Evolutionary conservation across 352 stramenopile genomes (phyloP).

Genomic region (Phytophthora boehmeriae): DNA sequence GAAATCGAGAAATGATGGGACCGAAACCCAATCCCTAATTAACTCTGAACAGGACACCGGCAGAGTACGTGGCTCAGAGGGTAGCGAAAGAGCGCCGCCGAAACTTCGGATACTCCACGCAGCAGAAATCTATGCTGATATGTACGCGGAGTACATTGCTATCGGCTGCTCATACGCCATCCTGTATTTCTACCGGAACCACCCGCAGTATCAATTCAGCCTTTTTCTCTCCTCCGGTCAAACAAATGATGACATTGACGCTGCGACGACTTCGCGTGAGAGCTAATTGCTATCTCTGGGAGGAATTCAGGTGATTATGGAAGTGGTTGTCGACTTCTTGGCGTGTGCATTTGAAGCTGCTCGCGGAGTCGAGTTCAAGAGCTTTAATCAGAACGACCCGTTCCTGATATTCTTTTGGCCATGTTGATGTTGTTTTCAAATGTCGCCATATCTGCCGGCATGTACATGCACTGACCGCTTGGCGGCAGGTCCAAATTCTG

Average conservation of each 20-base stretch:
- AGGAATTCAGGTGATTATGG: constrained; percentile 18
- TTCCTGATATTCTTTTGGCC: constrained; percentile 43
- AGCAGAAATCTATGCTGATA: constrained; percentile 40
- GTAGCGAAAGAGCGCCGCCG: constrained; percentile 8
- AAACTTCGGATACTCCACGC: constrained; percentile 22
- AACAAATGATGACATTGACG: background rate
- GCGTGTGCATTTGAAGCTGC: constrained; percentile 26
- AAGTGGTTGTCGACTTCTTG: constrained; percentile 30
- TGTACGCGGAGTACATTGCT: constrained; percentile 55
- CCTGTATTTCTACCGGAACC: constrained; percentile 34
- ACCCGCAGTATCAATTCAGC: constrained; percentile 32
- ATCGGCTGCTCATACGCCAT: constrained; percentile 48
- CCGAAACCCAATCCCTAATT: constrained; percentile 2
- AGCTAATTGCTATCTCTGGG: constrained; percentile 8
- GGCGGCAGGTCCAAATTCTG: too few species aligned
- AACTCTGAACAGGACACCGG: constrained; percentile 2
- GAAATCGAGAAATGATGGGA: constrained; percentile 6
- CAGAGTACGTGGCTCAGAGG: constrained; percentile 7
- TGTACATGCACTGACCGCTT: constrained; percentile 14
- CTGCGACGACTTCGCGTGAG: background rate
- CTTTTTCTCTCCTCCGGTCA: background rate
- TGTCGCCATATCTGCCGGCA: constrained; percentile 19
- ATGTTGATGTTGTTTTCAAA: constrained; percentile 32
- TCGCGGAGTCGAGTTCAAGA: constrained; percentile 21
- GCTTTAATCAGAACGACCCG: constrained; percentile 26